Evolutionary conservation across 2,329 filamentous ascomycete genomes (phyloP), one percentile per base, ranked within the genome.

Genomic region (Nemania serpens): DNA sequence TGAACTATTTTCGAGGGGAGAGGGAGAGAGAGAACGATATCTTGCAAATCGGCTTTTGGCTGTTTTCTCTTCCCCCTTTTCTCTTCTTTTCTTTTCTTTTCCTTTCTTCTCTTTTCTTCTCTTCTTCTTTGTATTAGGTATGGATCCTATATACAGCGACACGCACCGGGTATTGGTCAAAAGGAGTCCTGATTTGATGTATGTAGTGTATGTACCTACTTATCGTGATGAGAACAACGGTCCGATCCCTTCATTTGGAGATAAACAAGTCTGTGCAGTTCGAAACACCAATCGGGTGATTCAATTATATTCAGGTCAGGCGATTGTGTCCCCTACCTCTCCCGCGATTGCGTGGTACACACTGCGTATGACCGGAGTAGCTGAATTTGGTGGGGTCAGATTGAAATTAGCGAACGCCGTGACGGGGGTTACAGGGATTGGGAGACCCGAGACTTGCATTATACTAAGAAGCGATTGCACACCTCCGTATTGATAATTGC

Each of bases 131-230:
- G 45, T 34, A 29, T 56, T 48, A 29, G 25, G 25, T 7, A 17
- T 34, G 29, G 37, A 50, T 51, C 37, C 12, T 13, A 50, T 20
- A 10, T 47, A 51, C 20, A 50, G 50, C 50, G 52, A 47, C 17
- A 17, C 17, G 17, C 17, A 17, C 4, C 18, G 57, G 18, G 45
- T 55, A 25, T 50, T 22, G 29, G 9, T 20, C 29, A 37, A 45
- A 50, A 39, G 29, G 50, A 33, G 37, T 50, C 2, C 36, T 36
- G 20, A 12, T 17, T 49, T 41, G 15, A 17, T 17, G 9, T 41
- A 41, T 29, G 4, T 29, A 29, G n/a, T n/a, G n/a, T n/a, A n/a
- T n/a, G n/a, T n/a, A n/a, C n/a, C n/a, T n/a, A 10, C 10, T 2
- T 39, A 41, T 12, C 15, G 20, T 37, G 3, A 43, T 17, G 17